A percentile compares a stretch with the other conserved stretches of the same genome.
Conservation (phyloP, 176 grass and related monocot genomes). For the Oryza longistaminata region DNA sequence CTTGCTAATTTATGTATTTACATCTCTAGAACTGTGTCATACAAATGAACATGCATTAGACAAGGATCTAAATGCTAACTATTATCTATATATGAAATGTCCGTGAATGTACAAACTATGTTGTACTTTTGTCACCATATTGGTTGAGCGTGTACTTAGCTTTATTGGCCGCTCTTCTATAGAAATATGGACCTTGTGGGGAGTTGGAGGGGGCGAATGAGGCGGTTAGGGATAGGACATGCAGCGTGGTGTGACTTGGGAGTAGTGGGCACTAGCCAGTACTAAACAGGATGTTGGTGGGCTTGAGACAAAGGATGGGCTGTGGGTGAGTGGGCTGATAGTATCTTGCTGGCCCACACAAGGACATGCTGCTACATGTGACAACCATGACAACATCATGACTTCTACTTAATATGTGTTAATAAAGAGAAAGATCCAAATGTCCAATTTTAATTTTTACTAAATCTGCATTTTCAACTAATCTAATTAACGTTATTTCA, state of each 20-base stretch:
- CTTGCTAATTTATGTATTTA: neutral
- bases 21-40: neutral
- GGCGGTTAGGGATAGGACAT: too few species aligned
- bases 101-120: neutral
- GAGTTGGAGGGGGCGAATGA: too few species aligned
- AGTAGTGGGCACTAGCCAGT: too few species aligned
- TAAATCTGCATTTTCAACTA: neutral
- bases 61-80: neutral
- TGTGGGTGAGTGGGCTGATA: too few species aligned
- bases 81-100: neutral
- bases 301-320: too few species aligned
- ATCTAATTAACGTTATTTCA: neutral
- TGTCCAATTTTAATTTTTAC: neutral
- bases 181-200: too few species aligned
- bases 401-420: neutral
- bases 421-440: neutral
- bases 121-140: neutral
- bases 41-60: neutral
- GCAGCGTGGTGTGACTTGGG: too few species aligned
- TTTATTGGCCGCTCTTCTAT: neutral
- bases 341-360: too few species aligned
- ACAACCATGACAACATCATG: neutral
- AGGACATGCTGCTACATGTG: neutral
- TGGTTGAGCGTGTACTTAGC: neutral
- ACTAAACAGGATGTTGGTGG: too few species aligned